Evolutionary conservation across 805 yeast genomes (phyloP), one percentile per base, ranked within the genome.

Genomic region (Hanseniaspora thailandica): DNA sequence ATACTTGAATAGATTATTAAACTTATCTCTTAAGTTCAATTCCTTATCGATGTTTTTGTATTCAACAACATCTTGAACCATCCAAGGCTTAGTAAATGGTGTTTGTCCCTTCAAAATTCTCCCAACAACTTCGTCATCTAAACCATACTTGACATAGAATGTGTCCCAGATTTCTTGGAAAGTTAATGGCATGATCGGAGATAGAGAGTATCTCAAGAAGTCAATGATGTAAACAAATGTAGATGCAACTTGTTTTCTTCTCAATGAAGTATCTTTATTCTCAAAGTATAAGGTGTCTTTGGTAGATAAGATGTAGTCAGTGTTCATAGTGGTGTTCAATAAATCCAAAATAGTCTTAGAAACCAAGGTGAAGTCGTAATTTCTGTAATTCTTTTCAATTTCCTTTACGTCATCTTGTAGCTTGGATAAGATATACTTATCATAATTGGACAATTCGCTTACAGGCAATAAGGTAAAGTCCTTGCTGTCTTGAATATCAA

Each of bases 231-330:
- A 75, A 30, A 65, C 62, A 48, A 93, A 69, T 0, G 84, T 90
- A 3, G 84, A 80, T 64, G 84, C 90, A 7, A 77, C 75, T 45
- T 63, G 66, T 45, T 55, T 55, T 52, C 69, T 60, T 39, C 63
- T 64, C 1, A 62, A 41, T 4, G 55, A 47, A 2, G n/a, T 26
- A 13, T 19, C 20, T 0, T 60, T 48, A 0, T 65, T 57, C 56
- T 85, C 93, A 0, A 95, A 84, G 64, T 93, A 93, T 17, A 93
- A 71, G 47, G 84, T 71, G 62, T 93, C 97, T 62, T 93, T 93
- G 38, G 84, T 77, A 28, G 86, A 75, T 62, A 87, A 95, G 66
- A 93, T 88, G 66, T 90, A 93, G 30, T 82, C 71, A 0, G 97
- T 78, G 20, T 96, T 87, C 54, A 89, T 72, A 20, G 80, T 81